These are phyloP conservation scores for Arthrinium phaeospermum DNA, from an alignment of 2,329 filamentous ascomycete species.

Conservation along the genomic window DNA sequence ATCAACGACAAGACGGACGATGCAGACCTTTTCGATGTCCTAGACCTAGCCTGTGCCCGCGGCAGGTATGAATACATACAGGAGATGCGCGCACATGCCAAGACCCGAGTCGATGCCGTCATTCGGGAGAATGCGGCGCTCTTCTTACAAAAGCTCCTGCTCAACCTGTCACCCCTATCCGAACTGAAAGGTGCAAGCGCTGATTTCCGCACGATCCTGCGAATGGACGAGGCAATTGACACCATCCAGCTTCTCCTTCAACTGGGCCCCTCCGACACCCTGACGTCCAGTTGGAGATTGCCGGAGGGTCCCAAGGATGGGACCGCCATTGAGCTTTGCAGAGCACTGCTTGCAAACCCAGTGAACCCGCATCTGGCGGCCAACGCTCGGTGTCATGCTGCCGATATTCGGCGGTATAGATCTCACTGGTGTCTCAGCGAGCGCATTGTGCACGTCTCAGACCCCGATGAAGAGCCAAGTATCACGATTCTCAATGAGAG, in stretches of 20 bases:
- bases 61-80: background rate
- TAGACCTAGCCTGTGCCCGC: background rate
- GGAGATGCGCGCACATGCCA: background rate
- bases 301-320: no score
- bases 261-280: background rate
- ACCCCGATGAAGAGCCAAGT: no score
- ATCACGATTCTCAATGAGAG: no score
- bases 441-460: no score
- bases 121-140: background rate
- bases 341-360: no score
- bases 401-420: no score
- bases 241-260: background rate
- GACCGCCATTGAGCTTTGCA: no score
- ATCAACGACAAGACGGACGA: background rate
- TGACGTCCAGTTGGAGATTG: background rate
- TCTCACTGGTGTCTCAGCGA: no score
- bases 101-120: background rate
- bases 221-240: background rate
- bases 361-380: no score
- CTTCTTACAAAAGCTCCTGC: background rate
- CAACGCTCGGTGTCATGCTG: no score
- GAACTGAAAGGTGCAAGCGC: background rate
- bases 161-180: background rate
- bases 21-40: background rate
- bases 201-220: background rate